Evolutionary conservation across 306 rosid genomes (phyloP).

Genomic region (Rubus parviflorus): DNA sequence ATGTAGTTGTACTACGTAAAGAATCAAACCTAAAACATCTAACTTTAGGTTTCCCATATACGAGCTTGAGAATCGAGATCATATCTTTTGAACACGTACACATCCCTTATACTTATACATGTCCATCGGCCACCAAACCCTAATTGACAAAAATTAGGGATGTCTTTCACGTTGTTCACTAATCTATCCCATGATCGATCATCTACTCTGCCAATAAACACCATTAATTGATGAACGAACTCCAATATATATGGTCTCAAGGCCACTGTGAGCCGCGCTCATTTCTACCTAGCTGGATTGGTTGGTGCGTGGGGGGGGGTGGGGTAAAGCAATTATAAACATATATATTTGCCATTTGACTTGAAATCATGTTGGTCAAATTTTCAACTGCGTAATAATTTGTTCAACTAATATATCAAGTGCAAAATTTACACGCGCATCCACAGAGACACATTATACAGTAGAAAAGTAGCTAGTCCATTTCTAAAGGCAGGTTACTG

Average conservation of each 20-base stretch:
- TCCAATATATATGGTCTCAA: background rate
- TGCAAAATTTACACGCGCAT: constrained; percentile 25
- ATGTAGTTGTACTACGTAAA: too few species aligned
- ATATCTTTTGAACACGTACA: too few species aligned
- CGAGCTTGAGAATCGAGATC: too few species aligned
- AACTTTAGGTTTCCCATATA: too few species aligned
- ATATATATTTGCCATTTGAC: constrained; percentile 6
- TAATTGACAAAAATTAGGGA: background rate
- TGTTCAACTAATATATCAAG: constrained; percentile 20
- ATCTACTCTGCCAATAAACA: background rate
- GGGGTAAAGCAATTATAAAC: constrained; percentile 1
- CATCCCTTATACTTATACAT: too few species aligned
- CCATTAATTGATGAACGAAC: background rate
- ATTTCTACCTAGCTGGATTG: background rate
- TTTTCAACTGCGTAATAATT: constrained; percentile 28
- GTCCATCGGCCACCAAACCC: background rate
- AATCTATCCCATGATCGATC: background rate
- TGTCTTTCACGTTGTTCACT: background rate
- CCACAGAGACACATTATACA: background rate
- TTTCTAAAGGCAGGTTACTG: constrained; percentile 13
- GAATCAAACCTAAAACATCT: too few species aligned
- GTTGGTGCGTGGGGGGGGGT: background rate
- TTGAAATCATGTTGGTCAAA: constrained; percentile 15
- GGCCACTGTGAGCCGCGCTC: background rate
- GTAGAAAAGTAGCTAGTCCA: constrained; percentile 1